Conservation (phyloP, 176 grass and related monocot species). For the Carex scoparia region DNA sequence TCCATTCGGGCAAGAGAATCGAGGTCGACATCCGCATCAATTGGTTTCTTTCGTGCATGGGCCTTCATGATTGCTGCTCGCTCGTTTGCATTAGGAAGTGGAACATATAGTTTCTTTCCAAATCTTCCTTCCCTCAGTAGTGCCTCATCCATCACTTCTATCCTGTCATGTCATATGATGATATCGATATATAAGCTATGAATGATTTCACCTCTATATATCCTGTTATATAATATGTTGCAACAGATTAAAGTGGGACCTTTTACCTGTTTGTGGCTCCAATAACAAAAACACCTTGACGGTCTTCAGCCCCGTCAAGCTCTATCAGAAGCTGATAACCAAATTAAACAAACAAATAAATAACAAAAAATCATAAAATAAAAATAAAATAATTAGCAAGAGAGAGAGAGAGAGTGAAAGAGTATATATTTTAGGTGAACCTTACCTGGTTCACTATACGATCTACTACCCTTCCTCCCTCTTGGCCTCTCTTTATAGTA, state of each 20-base stretch:
- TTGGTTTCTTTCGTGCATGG: conserved; percentile 45
- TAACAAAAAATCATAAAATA: background rate
- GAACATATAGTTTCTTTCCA: conserved; percentile 67
- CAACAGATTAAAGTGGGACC: background rate
- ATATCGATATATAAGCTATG: background rate
- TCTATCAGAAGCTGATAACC: conserved; percentile 65
- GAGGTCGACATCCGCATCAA: conserved; percentile 48
- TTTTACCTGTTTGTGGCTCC: conserved; percentile 89
- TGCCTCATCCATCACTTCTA: conserved; percentile 83
- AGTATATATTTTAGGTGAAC: background rate
- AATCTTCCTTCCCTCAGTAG: conserved; percentile 66
- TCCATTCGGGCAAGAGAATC: conserved; percentile 34
- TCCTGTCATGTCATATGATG: conserved; percentile 13
- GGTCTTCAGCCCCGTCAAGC: conserved; percentile 71
- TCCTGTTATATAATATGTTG: conserved; percentile 20
- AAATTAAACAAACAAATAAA: conserved; percentile 19
- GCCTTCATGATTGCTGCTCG: conserved; percentile 60
- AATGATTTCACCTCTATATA: conserved; percentile 46
- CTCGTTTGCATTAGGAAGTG: conserved; percentile 53
- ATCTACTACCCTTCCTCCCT: conserved; percentile 63
- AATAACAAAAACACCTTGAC: conserved; percentile 65
- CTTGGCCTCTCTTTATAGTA: conserved; percentile 63
- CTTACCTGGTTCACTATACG: conserved; percentile 72
- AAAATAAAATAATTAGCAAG: background rate
- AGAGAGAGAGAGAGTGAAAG: background rate